Evolutionary conservation across 129 eudicot species (phyloP), one percentile per base, ranked within the genome.

Genomic region (Dittrichia graveolens): DNA sequence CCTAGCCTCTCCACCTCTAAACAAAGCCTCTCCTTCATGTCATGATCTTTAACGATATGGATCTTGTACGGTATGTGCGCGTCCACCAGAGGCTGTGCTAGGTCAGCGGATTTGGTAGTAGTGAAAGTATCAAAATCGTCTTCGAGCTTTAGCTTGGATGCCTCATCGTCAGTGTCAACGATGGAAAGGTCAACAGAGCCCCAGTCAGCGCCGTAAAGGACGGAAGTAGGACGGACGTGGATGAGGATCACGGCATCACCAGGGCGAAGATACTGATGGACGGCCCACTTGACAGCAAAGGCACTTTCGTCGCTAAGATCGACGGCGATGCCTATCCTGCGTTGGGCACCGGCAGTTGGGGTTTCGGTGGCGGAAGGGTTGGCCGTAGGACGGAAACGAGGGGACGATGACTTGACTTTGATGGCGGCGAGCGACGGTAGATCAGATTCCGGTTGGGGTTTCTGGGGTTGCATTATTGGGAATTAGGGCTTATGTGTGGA

Each of bases 121-220:
- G 97, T 92, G 19, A 92, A 88, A 11, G 91, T 71, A 54, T 87
- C 95, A 13, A 92, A 92, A 13, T 92, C 95, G 6, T 85, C 85
- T 50, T 92, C 98, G 0, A 92, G 84, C 59, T 92, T 92, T 24
- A 77, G 80, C 65, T 85, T 83, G 0, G 82, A 57, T 79, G 77
- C 83, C 43, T 83, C 77, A 31, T 77, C 61, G 5, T 81, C 83
- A 0, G 87, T 53, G 24, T 81, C 87, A 12, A 79, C 83, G 15
- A 82, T 69, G 14, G 92, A 72, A 44, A 80, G 79, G 38, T 92
- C 96, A 35, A 89, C 89, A 34, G 95, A 92, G 44, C 98, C 98
- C 98, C 98, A 92, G 6, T 92, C 98, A 7, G 98, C 98, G 8
- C 98, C 98, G 80, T 92, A 92, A 8, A 92, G 96, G 56, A 92